Evolutionary conservation across 139 green algal species (phyloP).

Genomic region (Deuterostichococcus epilithicus): DNA sequence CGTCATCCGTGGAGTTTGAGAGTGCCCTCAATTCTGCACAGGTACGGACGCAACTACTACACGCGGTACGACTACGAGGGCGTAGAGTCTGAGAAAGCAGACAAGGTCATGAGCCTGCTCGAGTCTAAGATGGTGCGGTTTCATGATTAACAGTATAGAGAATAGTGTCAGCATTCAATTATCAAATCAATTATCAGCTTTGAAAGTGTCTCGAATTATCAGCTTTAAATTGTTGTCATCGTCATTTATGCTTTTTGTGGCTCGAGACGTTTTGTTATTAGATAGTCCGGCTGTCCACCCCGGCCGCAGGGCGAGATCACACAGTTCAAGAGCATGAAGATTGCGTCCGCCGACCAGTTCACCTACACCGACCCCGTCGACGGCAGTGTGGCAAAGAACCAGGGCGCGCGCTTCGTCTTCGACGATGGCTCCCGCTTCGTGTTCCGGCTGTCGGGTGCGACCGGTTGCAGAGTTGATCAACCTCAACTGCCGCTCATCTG

Average conservation of each 20-base stretch:
- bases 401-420: constrained; percentile 91
- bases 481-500: not conserved
- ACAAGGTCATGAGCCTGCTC: constrained; percentile 78
- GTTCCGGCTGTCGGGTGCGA: constrained; percentile 24
- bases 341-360: constrained; percentile 87
- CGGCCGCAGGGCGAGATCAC: constrained; percentile 13
- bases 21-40: not conserved
- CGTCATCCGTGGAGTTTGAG: too few species aligned
- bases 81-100: constrained; percentile 62
- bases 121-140: constrained; percentile 43
- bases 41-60: constrained; percentile 77
- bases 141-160: too few species aligned
- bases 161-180: too few species aligned
- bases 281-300: not conserved
- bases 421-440: constrained; percentile 30
- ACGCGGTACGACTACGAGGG: constrained; percentile 87
- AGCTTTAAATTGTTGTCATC: too few species aligned
- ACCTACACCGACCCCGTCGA: constrained; percentile 90
- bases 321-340: constrained; percentile 13
- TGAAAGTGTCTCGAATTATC: too few species aligned
- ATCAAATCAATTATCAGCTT: too few species aligned
- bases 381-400: constrained; percentile 69
- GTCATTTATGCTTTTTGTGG: too few species aligned
- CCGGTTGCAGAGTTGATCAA: not conserved
- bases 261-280: constrained; percentile 14